Conservation (phyloP, 352 stramenopile species). For the Globisporangium ultimum region DNA sequence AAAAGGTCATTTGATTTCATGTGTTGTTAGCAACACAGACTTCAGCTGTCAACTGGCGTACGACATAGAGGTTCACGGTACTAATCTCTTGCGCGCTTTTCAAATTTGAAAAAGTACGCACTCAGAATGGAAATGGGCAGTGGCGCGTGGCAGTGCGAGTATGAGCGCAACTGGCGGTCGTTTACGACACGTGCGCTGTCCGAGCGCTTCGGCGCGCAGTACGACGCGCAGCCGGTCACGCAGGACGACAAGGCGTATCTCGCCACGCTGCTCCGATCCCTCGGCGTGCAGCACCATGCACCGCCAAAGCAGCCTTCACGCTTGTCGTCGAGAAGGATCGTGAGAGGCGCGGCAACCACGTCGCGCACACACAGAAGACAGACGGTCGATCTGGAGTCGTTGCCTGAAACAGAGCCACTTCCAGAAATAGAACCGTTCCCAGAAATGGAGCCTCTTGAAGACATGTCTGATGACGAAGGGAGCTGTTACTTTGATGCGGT, state of each 20-base stretch:
- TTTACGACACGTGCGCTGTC: constrained; percentile 36
- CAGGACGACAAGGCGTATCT: constrained; percentile 35
- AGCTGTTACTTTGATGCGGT: background rate
- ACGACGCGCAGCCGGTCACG: constrained; percentile 20
- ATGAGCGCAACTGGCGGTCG: constrained; percentile 55
- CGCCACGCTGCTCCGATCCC: constrained; percentile 26
- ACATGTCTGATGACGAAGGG: background rate
- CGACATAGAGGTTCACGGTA: no score
- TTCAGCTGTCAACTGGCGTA: no score
- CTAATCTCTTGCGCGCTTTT: background rate
- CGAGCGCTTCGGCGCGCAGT: constrained; percentile 29
- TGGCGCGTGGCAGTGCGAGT: constrained; percentile 55
- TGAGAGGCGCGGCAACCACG: no score
- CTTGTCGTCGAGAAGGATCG: background rate
- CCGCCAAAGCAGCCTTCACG: background rate
- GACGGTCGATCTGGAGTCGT: no score
- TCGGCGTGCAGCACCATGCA: constrained; percentile 17
- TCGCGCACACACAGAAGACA: no score
- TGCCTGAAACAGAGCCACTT: background rate
- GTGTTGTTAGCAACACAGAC: no score
- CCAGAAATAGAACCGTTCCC: background rate
- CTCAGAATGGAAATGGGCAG: constrained; percentile 9
- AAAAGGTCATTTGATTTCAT: no score
- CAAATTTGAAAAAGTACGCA: constrained; percentile 21
- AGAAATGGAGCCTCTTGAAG: constrained; percentile 10